These are phyloP conservation scores for Vaccinium macrocarpon DNA, from an alignment of 148 eudicot genomes.

Conservation along the genomic window DNA sequence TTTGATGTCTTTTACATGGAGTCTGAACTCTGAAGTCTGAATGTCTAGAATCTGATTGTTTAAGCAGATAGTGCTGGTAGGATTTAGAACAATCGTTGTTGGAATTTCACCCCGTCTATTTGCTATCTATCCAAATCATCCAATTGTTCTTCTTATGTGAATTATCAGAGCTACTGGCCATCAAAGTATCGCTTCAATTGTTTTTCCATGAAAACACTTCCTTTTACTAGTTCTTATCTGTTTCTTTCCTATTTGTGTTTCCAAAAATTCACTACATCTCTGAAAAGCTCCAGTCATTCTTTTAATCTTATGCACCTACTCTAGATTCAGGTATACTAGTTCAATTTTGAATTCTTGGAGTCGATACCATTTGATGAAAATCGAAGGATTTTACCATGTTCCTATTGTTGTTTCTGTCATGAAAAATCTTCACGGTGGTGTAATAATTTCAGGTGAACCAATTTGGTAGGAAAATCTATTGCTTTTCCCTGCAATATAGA, in stretches of 20 bases:
- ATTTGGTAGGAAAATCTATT: neutral
- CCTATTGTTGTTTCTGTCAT: neutral
- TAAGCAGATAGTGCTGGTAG: neutral
- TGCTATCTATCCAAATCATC: neutral
- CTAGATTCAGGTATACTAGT: neutral
- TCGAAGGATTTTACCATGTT: neutral
- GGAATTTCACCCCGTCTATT: neutral
- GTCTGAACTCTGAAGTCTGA: neutral
- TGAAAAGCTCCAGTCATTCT: neutral
- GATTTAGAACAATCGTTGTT: neutral
- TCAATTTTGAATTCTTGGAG: neutral
- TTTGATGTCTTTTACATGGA: neutral
- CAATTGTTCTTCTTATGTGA: neutral
- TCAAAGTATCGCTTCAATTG: neutral
- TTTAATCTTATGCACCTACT: neutral
- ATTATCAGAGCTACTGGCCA: neutral
- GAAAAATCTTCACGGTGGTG: neutral
- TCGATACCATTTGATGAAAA: neutral
- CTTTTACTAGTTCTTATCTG: neutral
- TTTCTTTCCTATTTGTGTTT: neutral
- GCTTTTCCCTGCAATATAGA: neutral
- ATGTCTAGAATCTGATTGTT: neutral
- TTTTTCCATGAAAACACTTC: neutral
- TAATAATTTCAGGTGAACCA: conserved; percentile 8
- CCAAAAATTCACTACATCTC: neutral